These are phyloP conservation scores for Dictyostelium intermedium DNA, from an alignment of 78 protist species.

Conservation along the genomic window DNA sequence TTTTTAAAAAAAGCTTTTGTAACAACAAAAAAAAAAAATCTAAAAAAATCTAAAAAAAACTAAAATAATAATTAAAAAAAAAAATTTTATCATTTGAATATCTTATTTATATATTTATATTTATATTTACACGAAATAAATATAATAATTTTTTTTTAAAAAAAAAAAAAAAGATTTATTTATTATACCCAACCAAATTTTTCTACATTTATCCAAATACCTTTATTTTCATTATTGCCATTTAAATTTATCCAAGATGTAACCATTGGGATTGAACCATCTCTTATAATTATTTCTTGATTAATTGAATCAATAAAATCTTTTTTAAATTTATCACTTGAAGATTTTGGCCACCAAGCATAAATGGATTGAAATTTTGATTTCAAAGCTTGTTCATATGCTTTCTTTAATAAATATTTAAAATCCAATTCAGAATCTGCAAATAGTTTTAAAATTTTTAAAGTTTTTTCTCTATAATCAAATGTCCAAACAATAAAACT, in stretches of 20 bases:
- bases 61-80: background rate
- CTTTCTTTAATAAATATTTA: background rate
- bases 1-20: background rate
- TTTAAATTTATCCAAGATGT: conserved; percentile 7
- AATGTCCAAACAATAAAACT: conserved; percentile 42
- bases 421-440: background rate
- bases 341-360: conserved; percentile 10
- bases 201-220: conserved; percentile 47
- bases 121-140: background rate
- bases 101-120: background rate
- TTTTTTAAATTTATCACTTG: background rate
- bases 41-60: background rate
- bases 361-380: background rate
- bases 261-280: conserved; percentile 27
- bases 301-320: background rate
- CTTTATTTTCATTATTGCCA: background rate
- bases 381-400: background rate
- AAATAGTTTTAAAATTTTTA: conserved; percentile 1
- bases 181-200: conserved; percentile 53
- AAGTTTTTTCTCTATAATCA: conserved; percentile 11
- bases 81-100: too few species aligned
- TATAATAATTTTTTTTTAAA: background rate
- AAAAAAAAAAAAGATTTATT: background rate
- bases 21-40: background rate
- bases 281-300: background rate